Conservation (phyloP, 2,329 filamentous ascomycete genomes). For the Penicillium griseofulvum region DNA sequence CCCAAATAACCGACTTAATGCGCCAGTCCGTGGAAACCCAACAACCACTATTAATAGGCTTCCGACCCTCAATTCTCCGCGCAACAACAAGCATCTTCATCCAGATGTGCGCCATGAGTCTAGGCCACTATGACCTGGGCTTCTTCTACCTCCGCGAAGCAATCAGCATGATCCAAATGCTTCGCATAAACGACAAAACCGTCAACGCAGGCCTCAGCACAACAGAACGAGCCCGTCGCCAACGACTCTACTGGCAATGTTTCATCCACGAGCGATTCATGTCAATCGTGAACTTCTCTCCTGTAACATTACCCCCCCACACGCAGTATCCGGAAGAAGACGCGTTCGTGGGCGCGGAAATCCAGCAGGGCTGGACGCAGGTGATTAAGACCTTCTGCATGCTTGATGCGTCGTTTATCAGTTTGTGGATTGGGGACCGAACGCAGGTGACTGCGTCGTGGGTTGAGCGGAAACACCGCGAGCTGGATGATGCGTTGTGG, state of each 20-base stretch:
- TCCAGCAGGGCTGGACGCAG: constrained; percentile 46
- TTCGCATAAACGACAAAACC: constrained; percentile 45
- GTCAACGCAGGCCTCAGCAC: constrained; percentile 30
- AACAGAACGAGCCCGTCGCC: constrained; percentile 43
- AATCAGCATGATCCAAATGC: constrained; percentile 47
- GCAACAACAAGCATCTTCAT: constrained; percentile 55
- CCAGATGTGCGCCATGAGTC: constrained; percentile 52
- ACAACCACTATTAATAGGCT: constrained; percentile 39
- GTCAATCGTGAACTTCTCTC: constrained; percentile 52
- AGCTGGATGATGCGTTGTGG: constrained; percentile 43
- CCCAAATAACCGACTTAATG: constrained; percentile 25
- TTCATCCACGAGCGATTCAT: constrained; percentile 59
- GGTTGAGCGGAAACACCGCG: constrained; percentile 47
- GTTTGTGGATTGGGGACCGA: constrained; percentile 45
- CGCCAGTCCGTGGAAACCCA: constrained; percentile 38
- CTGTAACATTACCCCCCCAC: constrained; percentile 42
- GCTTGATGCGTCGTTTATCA: constrained; percentile 46
- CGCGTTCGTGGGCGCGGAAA: constrained; percentile 25
- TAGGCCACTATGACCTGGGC: constrained; percentile 49
- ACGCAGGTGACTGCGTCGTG: constrained; percentile 40
- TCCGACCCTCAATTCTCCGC: constrained; percentile 45
- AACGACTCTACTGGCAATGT: constrained; percentile 56
- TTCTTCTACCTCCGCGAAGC: constrained; percentile 54
- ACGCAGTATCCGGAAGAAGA: constrained; percentile 42
- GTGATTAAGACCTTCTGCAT: constrained; percentile 48